Percentiles rank a stretch among this genome's conserved stretches.
These are phyloP conservation scores for Heliocybe sulcata DNA, from an alignment of 1,284 basidiomycete genomes.

Conservation along the genomic window DNA sequence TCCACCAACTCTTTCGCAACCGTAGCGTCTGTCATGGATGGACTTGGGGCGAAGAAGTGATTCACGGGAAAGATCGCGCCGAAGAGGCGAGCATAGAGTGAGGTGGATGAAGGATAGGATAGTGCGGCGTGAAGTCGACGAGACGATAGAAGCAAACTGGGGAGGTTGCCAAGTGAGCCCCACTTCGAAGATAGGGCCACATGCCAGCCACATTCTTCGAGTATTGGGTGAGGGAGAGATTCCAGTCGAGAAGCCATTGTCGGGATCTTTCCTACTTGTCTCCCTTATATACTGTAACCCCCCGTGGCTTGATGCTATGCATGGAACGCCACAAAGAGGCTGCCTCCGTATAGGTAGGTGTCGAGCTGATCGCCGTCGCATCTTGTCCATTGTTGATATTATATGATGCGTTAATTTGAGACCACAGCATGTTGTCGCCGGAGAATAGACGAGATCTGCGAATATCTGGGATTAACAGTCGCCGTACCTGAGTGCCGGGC, in stretches of 20 bases:
- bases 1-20: conserved; percentile 37
- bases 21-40: conserved; percentile 31
- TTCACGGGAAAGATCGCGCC: conserved; percentile 42
- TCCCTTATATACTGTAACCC: neutral
- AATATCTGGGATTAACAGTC: neutral
- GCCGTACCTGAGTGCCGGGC: neutral
- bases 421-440: neutral
- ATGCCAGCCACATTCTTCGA: neutral
- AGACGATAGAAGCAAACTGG: neutral
- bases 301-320: neutral
- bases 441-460: neutral
- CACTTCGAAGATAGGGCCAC: neutral
- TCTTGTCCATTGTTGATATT: neutral
- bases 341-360: neutral
- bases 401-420: neutral
- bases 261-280: neutral
- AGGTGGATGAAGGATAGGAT: conserved; percentile 34
- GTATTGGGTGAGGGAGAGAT: neutral
- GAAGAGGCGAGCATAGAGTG: conserved; percentile 60
- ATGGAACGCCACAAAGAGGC: neutral
- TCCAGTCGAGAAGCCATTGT: neutral
- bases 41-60: conserved; percentile 25
- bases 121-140: conserved; percentile 15
- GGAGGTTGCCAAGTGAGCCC: conserved; percentile 24
- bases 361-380: neutral